These are phyloP conservation scores for Phialophora chinensis DNA, from an alignment of 2,329 filamentous ascomycete genomes.

Conservation along the genomic window DNA sequence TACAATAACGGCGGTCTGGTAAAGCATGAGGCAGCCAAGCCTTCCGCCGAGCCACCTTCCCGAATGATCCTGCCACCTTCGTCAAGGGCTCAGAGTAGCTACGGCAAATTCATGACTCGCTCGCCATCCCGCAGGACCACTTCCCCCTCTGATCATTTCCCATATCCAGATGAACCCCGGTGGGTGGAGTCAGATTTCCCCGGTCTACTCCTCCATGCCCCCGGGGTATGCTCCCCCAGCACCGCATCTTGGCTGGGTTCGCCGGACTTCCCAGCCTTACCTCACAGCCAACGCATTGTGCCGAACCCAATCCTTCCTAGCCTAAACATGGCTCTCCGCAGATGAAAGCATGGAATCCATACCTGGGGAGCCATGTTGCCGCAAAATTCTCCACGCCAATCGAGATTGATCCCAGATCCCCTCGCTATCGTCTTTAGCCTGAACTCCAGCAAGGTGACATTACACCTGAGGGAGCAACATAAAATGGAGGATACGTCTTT, in stretches of 20 bases:
- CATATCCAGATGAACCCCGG: conserved; percentile 4
- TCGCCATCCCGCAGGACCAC: not conserved
- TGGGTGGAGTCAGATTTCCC: not conserved
- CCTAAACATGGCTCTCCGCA: not conserved
- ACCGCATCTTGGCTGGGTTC: not conserved
- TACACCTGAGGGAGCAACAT: conserved; percentile 3
- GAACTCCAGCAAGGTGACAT: conserved; percentile 7
- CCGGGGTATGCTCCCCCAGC: not conserved
- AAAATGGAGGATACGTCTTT: conserved; percentile 2
- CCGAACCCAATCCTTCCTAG: not conserved
- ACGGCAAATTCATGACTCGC: not conserved
- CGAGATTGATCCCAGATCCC: not conserved
- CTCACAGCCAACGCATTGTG: not conserved
- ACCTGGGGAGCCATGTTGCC: not conserved
- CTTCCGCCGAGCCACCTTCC: not conserved
- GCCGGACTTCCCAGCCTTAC: not conserved
- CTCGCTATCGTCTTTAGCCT: not conserved
- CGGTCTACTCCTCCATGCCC: not conserved
- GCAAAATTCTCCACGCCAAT: not conserved
- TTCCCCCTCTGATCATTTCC: not conserved
- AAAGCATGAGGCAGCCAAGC: not conserved
- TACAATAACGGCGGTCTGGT: not conserved
- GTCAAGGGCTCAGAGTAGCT: not conserved
- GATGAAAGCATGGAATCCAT: not conserved
- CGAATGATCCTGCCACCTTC: not conserved